Conservation (phyloP, 2,329 filamentous ascomycete genomes). For the Akanthomyces muscarius region DNA sequence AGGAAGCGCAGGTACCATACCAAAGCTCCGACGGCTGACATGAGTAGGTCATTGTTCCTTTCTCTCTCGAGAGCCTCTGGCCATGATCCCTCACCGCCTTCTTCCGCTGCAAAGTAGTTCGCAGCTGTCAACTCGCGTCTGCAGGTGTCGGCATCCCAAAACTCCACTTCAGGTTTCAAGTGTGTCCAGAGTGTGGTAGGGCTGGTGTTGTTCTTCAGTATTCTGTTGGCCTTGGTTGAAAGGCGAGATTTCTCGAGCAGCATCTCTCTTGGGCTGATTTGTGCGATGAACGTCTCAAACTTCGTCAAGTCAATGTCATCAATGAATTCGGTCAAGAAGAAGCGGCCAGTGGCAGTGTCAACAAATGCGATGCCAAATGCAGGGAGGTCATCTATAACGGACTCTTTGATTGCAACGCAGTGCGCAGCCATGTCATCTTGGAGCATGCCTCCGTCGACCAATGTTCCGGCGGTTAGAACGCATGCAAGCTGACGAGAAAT, state of each 20-base stretch:
- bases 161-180: conserved; percentile 80
- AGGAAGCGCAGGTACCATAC: conserved; percentile 81
- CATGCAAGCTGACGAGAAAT: conserved; percentile 88
- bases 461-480: conserved; percentile 84
- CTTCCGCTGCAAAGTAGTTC: conserved; percentile 68
- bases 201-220: conserved; percentile 91
- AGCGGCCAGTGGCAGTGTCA: conserved; percentile 92
- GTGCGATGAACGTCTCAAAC: conserved; percentile 94
- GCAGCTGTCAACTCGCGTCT: conserved; percentile 75
- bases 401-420: conserved; percentile 91
- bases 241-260: conserved; percentile 82
- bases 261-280: conserved; percentile 83
- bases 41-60: conserved; percentile 73
- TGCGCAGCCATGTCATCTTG: conserved; percentile 97
- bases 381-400: conserved; percentile 66
- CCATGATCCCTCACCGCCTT: conserved; percentile 62
- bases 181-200: conserved; percentile 96
- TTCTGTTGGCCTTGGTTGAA: conserved; percentile 84
- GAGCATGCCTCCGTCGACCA: conserved; percentile 94
- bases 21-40: conserved; percentile 88
- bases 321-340: conserved; percentile 85
- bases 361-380: conserved; percentile 91
- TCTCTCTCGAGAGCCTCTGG: conserved; percentile 68
- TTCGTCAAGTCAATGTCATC: conserved; percentile 93
- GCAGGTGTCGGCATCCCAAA: conserved; percentile 82